Evolutionary conservation across 805 yeast species (phyloP).

Genomic region (Nematodospora valgi): DNA sequence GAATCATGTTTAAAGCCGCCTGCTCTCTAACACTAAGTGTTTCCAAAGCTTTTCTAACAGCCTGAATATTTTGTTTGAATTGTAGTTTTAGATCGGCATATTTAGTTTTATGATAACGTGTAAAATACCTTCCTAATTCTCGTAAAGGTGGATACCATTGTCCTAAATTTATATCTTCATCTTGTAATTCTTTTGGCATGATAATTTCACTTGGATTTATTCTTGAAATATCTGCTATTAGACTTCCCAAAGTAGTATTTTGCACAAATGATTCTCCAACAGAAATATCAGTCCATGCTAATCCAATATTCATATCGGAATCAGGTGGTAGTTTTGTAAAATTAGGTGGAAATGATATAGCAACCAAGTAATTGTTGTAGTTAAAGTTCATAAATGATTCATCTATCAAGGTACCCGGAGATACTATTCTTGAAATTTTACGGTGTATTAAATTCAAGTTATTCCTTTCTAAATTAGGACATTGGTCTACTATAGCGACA

Average conservation of each 20-base stretch:
- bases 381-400: constrained; percentile 76
- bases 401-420: constrained; percentile 91
- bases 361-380: constrained; percentile 65
- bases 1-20: constrained; percentile 55
- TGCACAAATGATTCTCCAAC: constrained; percentile 77
- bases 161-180: constrained; percentile 40
- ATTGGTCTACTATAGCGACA: constrained; percentile 83
- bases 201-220: constrained; percentile 80
- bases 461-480: constrained; percentile 16
- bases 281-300: constrained; percentile 87
- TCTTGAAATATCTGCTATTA: constrained; percentile 71
- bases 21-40: constrained; percentile 41
- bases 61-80: constrained; percentile 31
- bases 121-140: constrained; percentile 56
- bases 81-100: constrained; percentile 30
- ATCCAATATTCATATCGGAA: constrained; percentile 51
- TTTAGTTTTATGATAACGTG: constrained; percentile 47
- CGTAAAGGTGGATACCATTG: constrained; percentile 55
- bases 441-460: constrained; percentile 49
- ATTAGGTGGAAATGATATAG: constrained; percentile 58
- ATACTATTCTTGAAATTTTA: constrained; percentile 72
- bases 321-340: constrained; percentile 36
- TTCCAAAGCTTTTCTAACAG: constrained; percentile 33
- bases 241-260: constrained; percentile 53
- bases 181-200: constrained; percentile 45